Percentiles rank a stretch among this genome's conserved stretches.
Evolutionary conservation across 2,329 filamentous ascomycete genomes (phyloP).

Genomic region (Knufia petricola): DNA sequence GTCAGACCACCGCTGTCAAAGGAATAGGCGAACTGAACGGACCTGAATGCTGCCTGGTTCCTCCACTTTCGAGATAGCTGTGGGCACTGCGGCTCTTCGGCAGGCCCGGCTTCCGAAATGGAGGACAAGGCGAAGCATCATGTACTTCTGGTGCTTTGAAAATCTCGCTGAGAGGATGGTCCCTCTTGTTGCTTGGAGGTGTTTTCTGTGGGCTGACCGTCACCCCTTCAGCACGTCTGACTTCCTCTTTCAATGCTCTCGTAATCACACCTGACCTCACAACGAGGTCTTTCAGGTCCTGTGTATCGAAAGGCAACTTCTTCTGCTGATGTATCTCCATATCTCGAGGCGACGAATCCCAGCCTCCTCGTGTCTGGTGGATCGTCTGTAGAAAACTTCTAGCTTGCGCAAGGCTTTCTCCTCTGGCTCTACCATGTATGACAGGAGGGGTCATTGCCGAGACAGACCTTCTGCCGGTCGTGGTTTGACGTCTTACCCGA

Average conservation of each 20-base stretch:
- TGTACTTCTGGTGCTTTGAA: slow-evolving; percentile 32
- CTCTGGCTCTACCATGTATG: slow-evolving; percentile 37
- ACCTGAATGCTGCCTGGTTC: slow-evolving; percentile 23
- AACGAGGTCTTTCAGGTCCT: slow-evolving; percentile 54
- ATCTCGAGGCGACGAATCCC: slow-evolving; percentile 24
- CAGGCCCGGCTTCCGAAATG: slow-evolving; percentile 18
- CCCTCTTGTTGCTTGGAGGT: slow-evolving; percentile 23
- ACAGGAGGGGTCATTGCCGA: slow-evolving; percentile 21
- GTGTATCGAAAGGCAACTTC: slow-evolving; percentile 60
- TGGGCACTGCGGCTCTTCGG: slow-evolving; percentile 25
- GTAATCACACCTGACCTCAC: slow-evolving; percentile 40
- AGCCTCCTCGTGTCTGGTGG: slow-evolving; percentile 38
- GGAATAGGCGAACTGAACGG: slow-evolving; percentile 9
- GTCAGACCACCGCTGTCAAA: slow-evolving; percentile 1
- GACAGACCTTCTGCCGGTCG: slow-evolving; percentile 23
- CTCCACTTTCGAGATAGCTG: slow-evolving; percentile 23
- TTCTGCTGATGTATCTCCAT: slow-evolving; percentile 26
- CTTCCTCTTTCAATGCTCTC: slow-evolving; percentile 40
- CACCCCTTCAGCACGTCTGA: slow-evolving; percentile 42
- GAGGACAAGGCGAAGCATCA: slow-evolving; percentile 22
- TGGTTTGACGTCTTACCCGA: slow-evolving; percentile 16
- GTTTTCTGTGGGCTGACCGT: slow-evolving; percentile 24
- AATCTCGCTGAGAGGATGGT: slow-evolving; percentile 40
- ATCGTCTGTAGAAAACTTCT: slow-evolving; percentile 53
- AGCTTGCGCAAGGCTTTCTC: slow-evolving; percentile 50